Conservation (phyloP, 2,329 filamentous ascomycete genomes). For the Fusarium pseudograminearum region DNA sequence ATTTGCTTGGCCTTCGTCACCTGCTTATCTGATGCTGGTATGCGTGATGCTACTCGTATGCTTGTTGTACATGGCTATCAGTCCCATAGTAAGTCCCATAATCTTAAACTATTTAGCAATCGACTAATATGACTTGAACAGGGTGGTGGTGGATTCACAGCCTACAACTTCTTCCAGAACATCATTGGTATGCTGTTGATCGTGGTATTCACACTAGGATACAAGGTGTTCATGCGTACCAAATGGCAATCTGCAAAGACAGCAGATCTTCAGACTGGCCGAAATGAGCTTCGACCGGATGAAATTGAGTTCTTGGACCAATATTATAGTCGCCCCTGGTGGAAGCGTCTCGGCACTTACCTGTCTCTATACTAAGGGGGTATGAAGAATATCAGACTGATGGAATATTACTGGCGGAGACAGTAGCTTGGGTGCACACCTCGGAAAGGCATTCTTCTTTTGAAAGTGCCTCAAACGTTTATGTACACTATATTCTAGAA, state of each 20-base stretch:
- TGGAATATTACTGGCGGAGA: background rate
- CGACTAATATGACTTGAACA: background rate
- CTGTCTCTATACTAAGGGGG: background rate
- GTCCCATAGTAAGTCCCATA: conserved; percentile 5
- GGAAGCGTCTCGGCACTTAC: background rate
- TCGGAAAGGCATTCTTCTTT: background rate
- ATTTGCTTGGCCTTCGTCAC: conserved; percentile 15
- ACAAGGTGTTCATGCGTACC: conserved; percentile 25
- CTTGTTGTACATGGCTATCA: conserved; percentile 16
- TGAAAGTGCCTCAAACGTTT: background rate
- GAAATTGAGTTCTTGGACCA: background rate
- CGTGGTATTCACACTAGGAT: conserved; percentile 22
- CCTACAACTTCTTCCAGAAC: conserved; percentile 33
- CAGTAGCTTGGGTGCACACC: background rate
- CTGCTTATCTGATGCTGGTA: conserved; percentile 19
- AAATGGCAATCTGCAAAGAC: conserved; percentile 25
- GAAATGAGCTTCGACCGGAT: background rate
- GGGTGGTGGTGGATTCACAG: conserved; percentile 11
- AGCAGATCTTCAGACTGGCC: conserved; percentile 12
- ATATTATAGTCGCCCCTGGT: background rate
- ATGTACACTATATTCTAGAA: background rate
- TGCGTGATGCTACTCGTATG: conserved; percentile 20
- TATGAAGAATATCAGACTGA: too few species aligned
- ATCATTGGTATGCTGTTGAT: conserved; percentile 28
- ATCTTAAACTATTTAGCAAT: too few species aligned